These are phyloP conservation scores for Rhizophagus prolifer DNA, from an alignment of 192 early-diverging fungal genomes.

Conservation along the genomic window DNA sequence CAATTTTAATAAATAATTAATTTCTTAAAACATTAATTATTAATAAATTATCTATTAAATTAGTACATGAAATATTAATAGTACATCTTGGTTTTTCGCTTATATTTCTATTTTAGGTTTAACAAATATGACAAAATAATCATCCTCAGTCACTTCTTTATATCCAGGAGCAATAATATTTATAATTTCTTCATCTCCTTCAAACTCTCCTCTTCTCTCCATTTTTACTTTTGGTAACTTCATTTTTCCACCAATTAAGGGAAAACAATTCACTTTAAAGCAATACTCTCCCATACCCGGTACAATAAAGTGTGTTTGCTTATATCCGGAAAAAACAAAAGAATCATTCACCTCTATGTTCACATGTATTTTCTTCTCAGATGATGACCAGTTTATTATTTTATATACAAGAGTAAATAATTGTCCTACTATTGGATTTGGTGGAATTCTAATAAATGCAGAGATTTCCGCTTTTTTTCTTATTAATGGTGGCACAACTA, in stretches of 20 bases:
- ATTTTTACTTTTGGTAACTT: slow-evolving; percentile 56
- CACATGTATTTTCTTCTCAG: slow-evolving; percentile 53
- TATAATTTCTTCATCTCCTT: background rate
- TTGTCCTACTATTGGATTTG: slow-evolving; percentile 47
- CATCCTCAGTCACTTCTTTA: slow-evolving; percentile 17
- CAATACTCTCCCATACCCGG: slow-evolving; percentile 53
- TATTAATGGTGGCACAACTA: background rate
- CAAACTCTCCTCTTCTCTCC: slow-evolving; percentile 31
- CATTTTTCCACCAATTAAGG: slow-evolving; percentile 57
- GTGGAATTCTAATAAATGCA: slow-evolving; percentile 56
- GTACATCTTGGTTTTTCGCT: background rate
- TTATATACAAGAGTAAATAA: slow-evolving; percentile 63
- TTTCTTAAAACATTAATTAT: no score
- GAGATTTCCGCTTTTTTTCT: background rate
- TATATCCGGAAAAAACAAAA: slow-evolving; percentile 76
- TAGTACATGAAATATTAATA: no score
- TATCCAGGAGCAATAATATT: slow-evolving; percentile 10
- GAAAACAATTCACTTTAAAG: slow-evolving; percentile 61
- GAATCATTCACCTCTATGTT: slow-evolving; percentile 65
- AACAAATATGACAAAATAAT: slow-evolving; percentile 20
- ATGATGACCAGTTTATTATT: slow-evolving; percentile 60
- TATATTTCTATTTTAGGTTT: slow-evolving; percentile 18
- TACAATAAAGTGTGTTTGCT: slow-evolving; percentile 55
- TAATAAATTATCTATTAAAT: no score
- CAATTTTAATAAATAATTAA: no score